Conservation (phyloP, 2,329 filamentous ascomycete genomes). For the Penicillium janthinellum region DNA sequence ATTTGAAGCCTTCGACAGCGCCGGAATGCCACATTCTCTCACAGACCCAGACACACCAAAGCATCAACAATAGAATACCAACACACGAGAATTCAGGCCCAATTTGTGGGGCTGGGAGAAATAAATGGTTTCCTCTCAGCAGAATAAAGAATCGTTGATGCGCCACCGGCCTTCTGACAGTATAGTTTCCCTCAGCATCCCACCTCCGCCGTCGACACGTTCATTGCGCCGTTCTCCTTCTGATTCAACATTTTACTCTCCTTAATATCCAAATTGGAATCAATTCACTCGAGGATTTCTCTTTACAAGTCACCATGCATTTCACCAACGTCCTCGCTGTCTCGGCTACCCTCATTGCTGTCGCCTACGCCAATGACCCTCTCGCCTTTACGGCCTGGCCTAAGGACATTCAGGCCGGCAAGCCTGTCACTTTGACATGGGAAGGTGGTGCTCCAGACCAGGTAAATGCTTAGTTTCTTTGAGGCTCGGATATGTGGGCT, state of each 20-base stretch:
- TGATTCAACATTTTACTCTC: slow-evolving; percentile 13
- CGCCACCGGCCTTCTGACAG: slow-evolving; percentile 14
- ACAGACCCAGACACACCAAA: not conserved
- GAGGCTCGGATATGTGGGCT: too few species aligned
- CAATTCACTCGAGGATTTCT: not conserved
- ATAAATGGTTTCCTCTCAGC: not conserved
- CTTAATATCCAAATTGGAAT: slow-evolving; percentile 13
- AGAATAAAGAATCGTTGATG: slow-evolving; percentile 24
- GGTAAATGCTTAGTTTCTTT: slow-evolving; percentile 24
- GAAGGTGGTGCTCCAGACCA: slow-evolving; percentile 41
- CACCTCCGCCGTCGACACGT: slow-evolving; percentile 2
- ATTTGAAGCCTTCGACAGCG: slow-evolving; percentile 4
- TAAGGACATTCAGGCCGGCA: slow-evolving; percentile 50
- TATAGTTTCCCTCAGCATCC: not conserved
- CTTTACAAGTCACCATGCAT: slow-evolving; percentile 47
- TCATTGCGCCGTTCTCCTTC: slow-evolving; percentile 1
- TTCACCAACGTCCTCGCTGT: slow-evolving; percentile 53
- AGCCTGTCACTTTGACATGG: slow-evolving; percentile 54
- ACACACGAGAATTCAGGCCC: slow-evolving; percentile 8
- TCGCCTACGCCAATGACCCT: slow-evolving; percentile 50
- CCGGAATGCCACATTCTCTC: slow-evolving; percentile 30
- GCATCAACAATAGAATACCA: slow-evolving; percentile 20
- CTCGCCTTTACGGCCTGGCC: slow-evolving; percentile 58
- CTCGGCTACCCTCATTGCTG: slow-evolving; percentile 44
- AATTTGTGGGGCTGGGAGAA: slow-evolving; percentile 12